A percentile compares a stretch with the other conserved stretches of the same genome.
These are phyloP conservation scores for Aureobasidium uvarum DNA, from an alignment of 2,329 filamentous ascomycete species.

Conservation along the genomic window DNA sequence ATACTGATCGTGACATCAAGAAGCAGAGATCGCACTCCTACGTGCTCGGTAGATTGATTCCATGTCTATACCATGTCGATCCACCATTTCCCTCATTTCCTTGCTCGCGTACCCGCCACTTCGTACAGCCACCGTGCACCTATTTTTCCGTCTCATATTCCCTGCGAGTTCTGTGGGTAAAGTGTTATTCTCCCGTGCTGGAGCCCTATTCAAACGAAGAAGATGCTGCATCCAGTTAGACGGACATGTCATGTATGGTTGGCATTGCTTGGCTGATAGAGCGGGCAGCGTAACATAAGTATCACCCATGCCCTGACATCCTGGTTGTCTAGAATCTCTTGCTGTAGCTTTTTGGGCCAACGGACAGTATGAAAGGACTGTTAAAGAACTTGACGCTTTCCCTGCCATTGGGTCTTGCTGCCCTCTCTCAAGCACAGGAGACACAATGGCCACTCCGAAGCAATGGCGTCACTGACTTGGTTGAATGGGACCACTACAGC, in stretches of 20 bases:
- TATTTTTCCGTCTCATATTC: constrained; percentile 21
- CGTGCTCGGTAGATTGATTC: constrained; percentile 5
- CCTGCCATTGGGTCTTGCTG: constrained; percentile 3
- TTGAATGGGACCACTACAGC: constrained; percentile 57
- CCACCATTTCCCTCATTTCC: constrained; percentile 23
- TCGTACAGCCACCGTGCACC: constrained; percentile 14
- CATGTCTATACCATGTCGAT: constrained; percentile 13
- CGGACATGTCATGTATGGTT: not conserved
- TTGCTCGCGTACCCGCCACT: constrained; percentile 9
- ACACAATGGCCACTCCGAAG: constrained; percentile 25
- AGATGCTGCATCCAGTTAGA: not conserved
- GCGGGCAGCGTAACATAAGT: not conserved
- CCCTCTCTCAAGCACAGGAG: constrained; percentile 14
- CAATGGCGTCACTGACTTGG: constrained; percentile 41
- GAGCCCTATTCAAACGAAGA: not conserved
- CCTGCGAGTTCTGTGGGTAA: constrained; percentile 13
- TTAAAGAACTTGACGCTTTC: constrained; percentile 14
- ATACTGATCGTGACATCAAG: too few species aligned
- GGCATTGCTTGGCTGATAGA: constrained; percentile 9
- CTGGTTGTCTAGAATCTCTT: too few species aligned
- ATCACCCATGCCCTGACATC: not conserved
- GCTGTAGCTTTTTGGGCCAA: not conserved
- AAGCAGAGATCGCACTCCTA: too few species aligned
- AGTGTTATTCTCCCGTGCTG: constrained; percentile 21
- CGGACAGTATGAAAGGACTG: constrained; percentile 14